These are phyloP conservation scores for Arthrobotrys iridis DNA, from an alignment of 2,329 filamentous ascomycete species.

Conservation along the genomic window DNA sequence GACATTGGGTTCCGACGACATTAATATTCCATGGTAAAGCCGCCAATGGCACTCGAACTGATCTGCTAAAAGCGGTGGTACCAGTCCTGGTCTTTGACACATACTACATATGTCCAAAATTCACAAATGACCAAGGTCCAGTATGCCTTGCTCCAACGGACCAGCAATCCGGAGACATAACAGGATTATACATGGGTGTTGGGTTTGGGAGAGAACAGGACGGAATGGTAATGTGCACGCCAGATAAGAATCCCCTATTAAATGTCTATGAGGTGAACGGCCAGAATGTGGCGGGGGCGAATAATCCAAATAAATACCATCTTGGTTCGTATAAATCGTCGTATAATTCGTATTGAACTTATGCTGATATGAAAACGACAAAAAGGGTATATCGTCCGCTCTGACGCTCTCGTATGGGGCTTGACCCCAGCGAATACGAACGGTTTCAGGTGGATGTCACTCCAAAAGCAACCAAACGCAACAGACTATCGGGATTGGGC, in stretches of 20 bases:
- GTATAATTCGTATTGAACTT: background rate
- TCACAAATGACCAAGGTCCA: constrained; percentile 19
- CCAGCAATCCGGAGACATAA: background rate
- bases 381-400: constrained; percentile 34
- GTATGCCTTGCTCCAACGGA: constrained; percentile 13
- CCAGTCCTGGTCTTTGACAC: constrained; percentile 39
- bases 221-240: constrained; percentile 44
- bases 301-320: constrained; percentile 13
- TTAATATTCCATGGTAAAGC: constrained; percentile 25
- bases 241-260: constrained; percentile 47
- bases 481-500: constrained; percentile 37
- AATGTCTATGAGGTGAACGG: constrained; percentile 38
- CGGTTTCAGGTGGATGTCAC: constrained; percentile 9
- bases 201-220: constrained; percentile 48
- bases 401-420: constrained; percentile 15
- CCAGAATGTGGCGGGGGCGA: background rate
- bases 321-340: constrained; percentile 3
- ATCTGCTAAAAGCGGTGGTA: constrained; percentile 16
- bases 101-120: constrained; percentile 31
- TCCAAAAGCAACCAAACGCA: constrained; percentile 37
- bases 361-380: background rate
- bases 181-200: constrained; percentile 41
- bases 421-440: constrained; percentile 28
- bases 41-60: background rate
- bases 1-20: constrained; percentile 42